Base-by-base conservation (phyloP, 2,329 filamentous ascomycete genomes). In the Fusarium verticillioides region DNA sequence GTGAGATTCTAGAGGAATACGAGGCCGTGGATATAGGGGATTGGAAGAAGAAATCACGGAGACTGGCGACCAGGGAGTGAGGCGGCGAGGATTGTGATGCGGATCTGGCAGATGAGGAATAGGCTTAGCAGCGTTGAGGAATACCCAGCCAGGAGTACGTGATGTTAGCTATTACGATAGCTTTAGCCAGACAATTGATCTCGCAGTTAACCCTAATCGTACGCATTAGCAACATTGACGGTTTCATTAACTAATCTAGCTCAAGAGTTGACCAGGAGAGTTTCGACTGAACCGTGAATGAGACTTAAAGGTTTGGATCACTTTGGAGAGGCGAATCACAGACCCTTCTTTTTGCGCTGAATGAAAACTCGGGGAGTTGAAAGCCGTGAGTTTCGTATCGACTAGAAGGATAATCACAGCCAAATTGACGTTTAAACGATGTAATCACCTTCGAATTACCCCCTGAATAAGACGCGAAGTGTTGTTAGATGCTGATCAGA, bases 281-380 rank as follows among this genome's bases (percentile, higher is more conserved):
- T 26, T 36, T 8, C n/a, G 12, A 36, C 3, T 19, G 49, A 26
- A 6, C n/a, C 3, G 47, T 21, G 12, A 26, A 15, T 26, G 16
- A 26, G 18, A 23, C 9, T 13, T 18, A n/a, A 58, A 16, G 7
- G 23, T 21, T 28, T n/a, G 13, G 15, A 19, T 7, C 18, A 9
- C 9, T 7, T 18, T 2, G 5, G 13, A 2, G 5, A 11, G 12
- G 7, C 23, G 15, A 16, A 37, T 15, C 15, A 9, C 16, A 36
- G 30, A 2, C 13, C 19, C 1, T 40, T 10, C 19, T 34, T 12
- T 2, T 1, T 3, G 21, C 28, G 7, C 28, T 19, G 28, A 28
- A 56, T 60, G 18, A 3, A 15, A 10, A 3, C 9, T 4, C 1
- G n/a, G 13, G 30, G n/a, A 26, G 15, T 28, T 7, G 9, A 11